Percentiles rank a stretch among this genome's conserved stretches.
These are phyloP conservation scores for Thinopyrum elongatum DNA, from an alignment of 176 grass and related monocot species.

Conservation along the genomic window DNA sequence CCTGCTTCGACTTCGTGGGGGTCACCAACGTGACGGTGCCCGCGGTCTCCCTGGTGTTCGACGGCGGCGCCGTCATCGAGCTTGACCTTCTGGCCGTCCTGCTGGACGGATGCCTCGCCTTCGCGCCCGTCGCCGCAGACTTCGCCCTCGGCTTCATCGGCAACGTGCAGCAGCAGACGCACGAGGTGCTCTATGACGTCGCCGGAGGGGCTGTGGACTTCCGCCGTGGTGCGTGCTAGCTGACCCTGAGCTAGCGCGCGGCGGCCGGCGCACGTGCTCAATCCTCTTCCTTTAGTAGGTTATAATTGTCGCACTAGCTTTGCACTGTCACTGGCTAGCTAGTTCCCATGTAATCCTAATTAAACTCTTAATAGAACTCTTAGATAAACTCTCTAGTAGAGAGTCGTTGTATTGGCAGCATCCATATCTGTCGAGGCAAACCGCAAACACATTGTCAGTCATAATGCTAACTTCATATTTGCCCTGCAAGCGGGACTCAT, in stretches of 20 bases:
- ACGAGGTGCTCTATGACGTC: slow-evolving; percentile 49
- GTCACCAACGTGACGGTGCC: slow-evolving; percentile 28
- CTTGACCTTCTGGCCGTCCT: slow-evolving; percentile 38
- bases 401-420: too few relatives aligned
- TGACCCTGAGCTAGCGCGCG: neutral
- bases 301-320: neutral
- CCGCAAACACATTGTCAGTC: too few relatives aligned
- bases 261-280: neutral
- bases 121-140: slow-evolving; percentile 20
- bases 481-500: too few relatives aligned
- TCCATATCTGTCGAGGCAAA: too few relatives aligned
- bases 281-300: neutral
- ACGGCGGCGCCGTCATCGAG: neutral
- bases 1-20: slow-evolving; percentile 49
- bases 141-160: slow-evolving; percentile 38
- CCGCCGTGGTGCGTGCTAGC: neutral
- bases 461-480: too few relatives aligned
- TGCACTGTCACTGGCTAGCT: too few relatives aligned
- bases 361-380: too few relatives aligned
- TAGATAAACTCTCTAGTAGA: too few relatives aligned
- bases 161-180: slow-evolving; percentile 67
- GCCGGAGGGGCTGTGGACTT: neutral
- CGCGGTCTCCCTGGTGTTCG: slow-evolving; percentile 36
- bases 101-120: slow-evolving; percentile 56
- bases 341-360: too few relatives aligned